Conservation (phyloP, 306 rosid species). For the Glycine tomentella region DNA sequence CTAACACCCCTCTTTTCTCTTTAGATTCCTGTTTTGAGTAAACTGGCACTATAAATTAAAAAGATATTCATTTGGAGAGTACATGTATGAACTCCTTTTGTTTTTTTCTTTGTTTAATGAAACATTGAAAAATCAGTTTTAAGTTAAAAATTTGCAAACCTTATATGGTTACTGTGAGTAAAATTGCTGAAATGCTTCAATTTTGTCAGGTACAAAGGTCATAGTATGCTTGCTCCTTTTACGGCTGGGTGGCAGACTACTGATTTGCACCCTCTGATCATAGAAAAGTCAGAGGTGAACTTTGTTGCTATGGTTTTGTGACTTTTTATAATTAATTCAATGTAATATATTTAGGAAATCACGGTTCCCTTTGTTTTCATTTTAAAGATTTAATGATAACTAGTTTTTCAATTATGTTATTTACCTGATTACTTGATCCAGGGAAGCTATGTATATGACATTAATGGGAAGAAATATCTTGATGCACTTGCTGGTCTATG, state of each 20-base stretch:
- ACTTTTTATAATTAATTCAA: neutral
- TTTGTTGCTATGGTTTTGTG: slow-evolving; percentile 28
- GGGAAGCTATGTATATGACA: slow-evolving; percentile 95
- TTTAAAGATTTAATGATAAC: neutral
- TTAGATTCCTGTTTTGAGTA: slow-evolving; percentile 1
- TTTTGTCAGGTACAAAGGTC: slow-evolving; percentile 75
- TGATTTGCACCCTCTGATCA: slow-evolving; percentile 72
- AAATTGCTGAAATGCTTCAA: slow-evolving; percentile 39
- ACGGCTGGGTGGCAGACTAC: slow-evolving; percentile 83
- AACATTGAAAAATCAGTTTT: neutral
- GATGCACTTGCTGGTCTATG: slow-evolving; percentile 96
- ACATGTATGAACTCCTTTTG: neutral
- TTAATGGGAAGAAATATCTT: slow-evolving; percentile 85
- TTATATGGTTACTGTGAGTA: slow-evolving; percentile 27
- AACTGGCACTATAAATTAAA: neutral
- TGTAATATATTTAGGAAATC: slow-evolving; percentile 2
- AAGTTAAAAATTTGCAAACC: neutral
- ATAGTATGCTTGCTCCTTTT: slow-evolving; percentile 98
- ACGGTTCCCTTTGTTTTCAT: neutral
- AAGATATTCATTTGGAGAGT: slow-evolving; percentile 11
- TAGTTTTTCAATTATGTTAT: slow-evolving; percentile 13
- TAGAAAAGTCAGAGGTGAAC: slow-evolving; percentile 85
- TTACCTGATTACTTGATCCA: slow-evolving; percentile 53
- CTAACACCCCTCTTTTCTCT: slow-evolving; percentile 6
- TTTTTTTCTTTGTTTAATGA: neutral